These are phyloP conservation scores for Oryza glaberrima DNA, from an alignment of 176 grass and related monocot genomes.

Conservation along the genomic window DNA sequence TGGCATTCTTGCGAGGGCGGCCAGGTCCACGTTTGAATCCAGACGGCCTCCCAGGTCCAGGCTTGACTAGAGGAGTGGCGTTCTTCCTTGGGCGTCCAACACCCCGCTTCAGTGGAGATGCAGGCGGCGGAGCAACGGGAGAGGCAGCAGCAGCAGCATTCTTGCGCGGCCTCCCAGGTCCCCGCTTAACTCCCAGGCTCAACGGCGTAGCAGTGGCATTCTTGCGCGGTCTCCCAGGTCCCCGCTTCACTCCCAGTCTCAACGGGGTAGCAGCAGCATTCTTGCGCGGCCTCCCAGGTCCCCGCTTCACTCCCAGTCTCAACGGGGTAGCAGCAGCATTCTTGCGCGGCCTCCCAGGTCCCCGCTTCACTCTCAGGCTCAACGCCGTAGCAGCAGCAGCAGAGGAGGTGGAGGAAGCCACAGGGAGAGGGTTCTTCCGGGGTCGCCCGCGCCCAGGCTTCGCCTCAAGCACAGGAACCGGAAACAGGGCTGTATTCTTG, in stretches of 20 bases:
- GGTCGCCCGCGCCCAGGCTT: constrained; percentile 38
- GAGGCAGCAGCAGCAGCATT: neutral
- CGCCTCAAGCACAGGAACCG: neutral
- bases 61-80: too few relatives aligned
- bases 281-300: constrained; percentile 15
- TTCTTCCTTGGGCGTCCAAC: constrained; percentile 34
- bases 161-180: constrained; percentile 17
- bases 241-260: too few relatives aligned
- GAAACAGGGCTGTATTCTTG: constrained; percentile 9
- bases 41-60: too few relatives aligned
- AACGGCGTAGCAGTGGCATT: neutral
- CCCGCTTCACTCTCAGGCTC: neutral
- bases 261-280: neutral
- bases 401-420: neutral
- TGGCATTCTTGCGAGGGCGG: neutral
- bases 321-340: neutral
- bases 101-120: constrained; percentile 22
- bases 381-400: neutral
- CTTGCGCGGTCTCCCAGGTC: too few relatives aligned
- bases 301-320: neutral
- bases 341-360: constrained; percentile 13
- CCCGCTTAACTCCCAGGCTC: neutral
- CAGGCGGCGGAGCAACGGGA: neutral
- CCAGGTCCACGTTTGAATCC: constrained; percentile 1
- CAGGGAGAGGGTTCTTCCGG: neutral